Base-by-base conservation (phyloP, 2,329 filamentous ascomycete species). In the Cercospora citrullina region DNA sequence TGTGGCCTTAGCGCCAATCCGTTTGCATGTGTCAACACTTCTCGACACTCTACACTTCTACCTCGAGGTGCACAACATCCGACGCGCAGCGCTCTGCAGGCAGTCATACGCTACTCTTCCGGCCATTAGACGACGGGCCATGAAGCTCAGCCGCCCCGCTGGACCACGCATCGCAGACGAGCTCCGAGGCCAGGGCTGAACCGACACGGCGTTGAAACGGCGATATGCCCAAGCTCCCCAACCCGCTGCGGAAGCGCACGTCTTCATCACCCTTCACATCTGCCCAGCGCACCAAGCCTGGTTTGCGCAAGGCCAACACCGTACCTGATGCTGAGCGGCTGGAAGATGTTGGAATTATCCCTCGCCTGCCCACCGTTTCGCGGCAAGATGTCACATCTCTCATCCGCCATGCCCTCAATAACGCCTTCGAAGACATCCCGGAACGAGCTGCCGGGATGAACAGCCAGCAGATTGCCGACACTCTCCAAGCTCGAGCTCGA, bases 361-460 rank as follows among this genome's bases (percentile, higher is more conserved):
- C 82, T 33, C 81, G 85, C 3, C 80, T 91, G 0, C 83, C 90
- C 5, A 82, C 86, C 61, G 87, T 90, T 76, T 85, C 89, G 1
- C 83, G 87, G 0, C 89, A 91, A 75, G 87, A 88, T 68, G 74
- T 79, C 1, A 31, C 74, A 7, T 72, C 69, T 31, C 71, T 82
- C 23, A 87, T 92, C 75, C 81, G 84, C 62, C 86, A 89, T 77
- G 85, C 90, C 60, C 85, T 85, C 42, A 79, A 76, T 21, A 82
- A 80, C 73, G 91, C 90, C 85, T 93, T 92, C 80, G 85, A 83
- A 45, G 80, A 85, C 1, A 81, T 92, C 10, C 90, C 90, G 2
- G 82, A 84, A 21, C 80, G 80, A 55, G 81, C 80, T 8, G 81
- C 84, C 0, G 89, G 90, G 23, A 87, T 93, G 84, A 86, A 84